Conservation (phyloP, 2,329 filamentous ascomycete genomes). For the Pseudogymnoascus sp. region DNA sequence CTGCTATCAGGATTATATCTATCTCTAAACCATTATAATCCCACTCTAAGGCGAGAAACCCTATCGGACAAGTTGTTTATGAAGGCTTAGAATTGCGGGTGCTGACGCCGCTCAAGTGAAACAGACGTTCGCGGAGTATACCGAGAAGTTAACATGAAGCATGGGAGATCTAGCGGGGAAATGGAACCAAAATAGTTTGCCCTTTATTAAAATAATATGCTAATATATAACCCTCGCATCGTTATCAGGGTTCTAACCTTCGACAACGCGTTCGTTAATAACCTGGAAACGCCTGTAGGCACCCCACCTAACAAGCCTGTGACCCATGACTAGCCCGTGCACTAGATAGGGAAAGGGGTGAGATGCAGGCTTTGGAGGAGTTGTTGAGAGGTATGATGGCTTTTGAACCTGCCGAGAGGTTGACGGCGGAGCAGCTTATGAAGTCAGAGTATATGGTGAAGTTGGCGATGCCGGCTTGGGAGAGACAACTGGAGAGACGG, state of each 20-base stretch:
- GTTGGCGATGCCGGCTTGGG: conserved; percentile 1
- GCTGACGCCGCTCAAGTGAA: background rate
- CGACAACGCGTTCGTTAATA: background rate
- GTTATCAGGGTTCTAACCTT: background rate
- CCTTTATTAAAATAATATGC: background rate
- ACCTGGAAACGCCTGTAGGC: background rate
- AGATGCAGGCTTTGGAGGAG: conserved; percentile 10
- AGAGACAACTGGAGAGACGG: background rate
- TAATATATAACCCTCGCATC: background rate
- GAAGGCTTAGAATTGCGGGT: background rate
- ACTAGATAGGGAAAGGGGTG: background rate
- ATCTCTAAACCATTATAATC: no score
- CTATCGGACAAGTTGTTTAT: background rate
- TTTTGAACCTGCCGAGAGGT: background rate
- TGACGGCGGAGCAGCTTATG: background rate
- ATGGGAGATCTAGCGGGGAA: background rate
- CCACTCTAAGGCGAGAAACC: background rate
- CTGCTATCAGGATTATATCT: background rate
- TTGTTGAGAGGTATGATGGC: conserved; percentile 11
- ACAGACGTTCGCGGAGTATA: background rate
- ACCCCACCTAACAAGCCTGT: background rate
- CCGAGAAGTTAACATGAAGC: no score
- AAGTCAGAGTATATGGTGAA: conserved; percentile 8
- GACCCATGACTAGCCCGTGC: background rate
- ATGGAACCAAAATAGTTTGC: background rate